phyloP scores from a whole-genome alignment of 805 yeast genomes.

The Ogataea zsoltii region DNA sequence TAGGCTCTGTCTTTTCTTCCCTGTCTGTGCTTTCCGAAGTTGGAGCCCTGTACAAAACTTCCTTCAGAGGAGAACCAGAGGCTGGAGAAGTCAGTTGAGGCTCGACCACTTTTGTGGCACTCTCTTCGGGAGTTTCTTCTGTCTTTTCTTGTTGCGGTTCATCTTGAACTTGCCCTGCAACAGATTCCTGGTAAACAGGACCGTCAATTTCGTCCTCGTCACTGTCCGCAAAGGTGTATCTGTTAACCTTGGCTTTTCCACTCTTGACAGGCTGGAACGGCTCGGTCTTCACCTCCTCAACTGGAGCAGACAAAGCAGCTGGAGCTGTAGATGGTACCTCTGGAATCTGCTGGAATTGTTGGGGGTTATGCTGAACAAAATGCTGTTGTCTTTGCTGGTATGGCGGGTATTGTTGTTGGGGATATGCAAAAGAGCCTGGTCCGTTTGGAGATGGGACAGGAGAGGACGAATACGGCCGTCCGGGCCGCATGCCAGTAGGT shows the following conservation, averaged over 20 bases:
- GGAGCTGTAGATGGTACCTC: background rate
- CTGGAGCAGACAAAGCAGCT: background rate
- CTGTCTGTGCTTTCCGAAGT: background rate
- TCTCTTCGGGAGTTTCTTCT: background rate
- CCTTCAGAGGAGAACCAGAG: slow-evolving; percentile 3
- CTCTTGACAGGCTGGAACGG: slow-evolving; percentile 19
- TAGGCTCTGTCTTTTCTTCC: no score
- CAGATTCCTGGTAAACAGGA: slow-evolving; percentile 15
- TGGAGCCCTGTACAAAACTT: slow-evolving; percentile 4
- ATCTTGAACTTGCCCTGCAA: background rate
- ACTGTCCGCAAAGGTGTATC: slow-evolving; percentile 27
- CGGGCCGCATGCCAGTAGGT: background rate
- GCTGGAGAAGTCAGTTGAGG: background rate
- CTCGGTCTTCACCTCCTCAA: background rate
- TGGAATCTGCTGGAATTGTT: slow-evolving; percentile 1
- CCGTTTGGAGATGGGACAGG: background rate
- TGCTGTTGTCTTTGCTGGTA: slow-evolving; percentile 1
- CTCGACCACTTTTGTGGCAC: background rate
- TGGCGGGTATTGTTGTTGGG: slow-evolving; percentile 9
- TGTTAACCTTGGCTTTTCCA: slow-evolving; percentile 26
- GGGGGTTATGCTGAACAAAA: background rate
- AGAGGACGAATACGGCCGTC: background rate
- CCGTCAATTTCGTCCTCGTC: slow-evolving; percentile 27
- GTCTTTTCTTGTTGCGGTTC: background rate
- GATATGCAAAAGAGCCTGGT: slow-evolving; percentile 7